phyloP scores from a whole-genome alignment of 1,284 basidiomycete species.

The Meira miltonrushii region DNA sequence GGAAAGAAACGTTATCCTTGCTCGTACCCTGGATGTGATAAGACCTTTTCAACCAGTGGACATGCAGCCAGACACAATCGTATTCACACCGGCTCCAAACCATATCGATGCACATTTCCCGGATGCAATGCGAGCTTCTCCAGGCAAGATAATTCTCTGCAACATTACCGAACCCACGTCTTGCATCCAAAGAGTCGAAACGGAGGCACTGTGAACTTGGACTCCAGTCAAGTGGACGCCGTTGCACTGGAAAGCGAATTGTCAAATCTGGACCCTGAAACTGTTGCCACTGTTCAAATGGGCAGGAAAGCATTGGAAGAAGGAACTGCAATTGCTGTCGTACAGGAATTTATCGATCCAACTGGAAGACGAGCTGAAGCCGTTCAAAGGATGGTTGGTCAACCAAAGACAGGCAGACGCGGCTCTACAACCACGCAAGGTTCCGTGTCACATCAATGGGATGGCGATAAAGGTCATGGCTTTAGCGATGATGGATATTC shows the following conservation, averaged over 20 bases:
- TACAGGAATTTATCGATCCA: slow-evolving; percentile 23
- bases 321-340: slow-evolving; percentile 47
- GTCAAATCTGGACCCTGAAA: slow-evolving; percentile 27
- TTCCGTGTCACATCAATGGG: no score
- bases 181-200: slow-evolving; percentile 37
- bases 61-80: slow-evolving; percentile 74
- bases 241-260: slow-evolving; percentile 20
- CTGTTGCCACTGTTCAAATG: slow-evolving; percentile 33
- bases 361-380: slow-evolving; percentile 7
- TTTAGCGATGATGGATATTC: neutral
- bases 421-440: neutral
- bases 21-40: slow-evolving; percentile 59
- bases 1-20: slow-evolving; percentile 61
- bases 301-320: slow-evolving; percentile 40
- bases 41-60: slow-evolving; percentile 73
- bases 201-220: slow-evolving; percentile 27
- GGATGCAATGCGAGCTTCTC: slow-evolving; percentile 51
- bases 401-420: slow-evolving; percentile 1
- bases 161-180: slow-evolving; percentile 51
- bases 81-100: slow-evolving; percentile 72
- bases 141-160: slow-evolving; percentile 50
- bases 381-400: slow-evolving; percentile 11
- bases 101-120: slow-evolving; percentile 58
- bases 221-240: slow-evolving; percentile 8
- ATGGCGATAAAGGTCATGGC: neutral